phyloP scores from a whole-genome alignment of 23 red algal species.

The Pyropia yezoensis region DNA sequence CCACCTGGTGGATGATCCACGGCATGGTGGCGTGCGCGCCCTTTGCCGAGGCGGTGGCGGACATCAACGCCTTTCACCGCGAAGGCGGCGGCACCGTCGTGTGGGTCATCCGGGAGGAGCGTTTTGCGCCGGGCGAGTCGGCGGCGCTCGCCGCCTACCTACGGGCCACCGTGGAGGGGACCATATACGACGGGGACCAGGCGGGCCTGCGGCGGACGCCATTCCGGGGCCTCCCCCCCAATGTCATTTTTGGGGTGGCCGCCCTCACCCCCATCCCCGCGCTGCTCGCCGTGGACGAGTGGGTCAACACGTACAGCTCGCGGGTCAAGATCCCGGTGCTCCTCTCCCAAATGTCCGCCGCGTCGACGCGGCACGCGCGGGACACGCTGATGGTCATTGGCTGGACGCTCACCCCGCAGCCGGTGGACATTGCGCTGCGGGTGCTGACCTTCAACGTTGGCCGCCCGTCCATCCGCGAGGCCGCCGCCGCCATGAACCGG shows the following conservation, averaged over 20 bases:
- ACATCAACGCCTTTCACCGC: background rate
- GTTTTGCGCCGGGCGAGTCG: background rate
- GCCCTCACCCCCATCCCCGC: no score
- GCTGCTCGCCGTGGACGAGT: background rate
- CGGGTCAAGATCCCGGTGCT: background rate
- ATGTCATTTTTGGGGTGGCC: background rate
- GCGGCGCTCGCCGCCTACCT: background rate
- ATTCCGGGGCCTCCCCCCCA: background rate
- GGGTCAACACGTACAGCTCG: constrained; percentile 1
- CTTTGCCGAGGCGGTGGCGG: background rate
- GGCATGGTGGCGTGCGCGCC: background rate
- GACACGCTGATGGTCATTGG: background rate
- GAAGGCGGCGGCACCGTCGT: constrained; percentile 1
- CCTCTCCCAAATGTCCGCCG: background rate
- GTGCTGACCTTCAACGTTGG: background rate
- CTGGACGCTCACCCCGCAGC: constrained; percentile 2
- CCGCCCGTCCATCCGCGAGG: background rate
- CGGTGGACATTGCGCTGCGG: background rate
- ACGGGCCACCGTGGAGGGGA: background rate
- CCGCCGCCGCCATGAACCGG: background rate
- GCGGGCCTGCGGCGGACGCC: background rate
- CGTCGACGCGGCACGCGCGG: background rate
- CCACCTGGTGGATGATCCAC: background rate
- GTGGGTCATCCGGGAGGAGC: background rate
- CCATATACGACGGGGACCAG: background rate